Base-by-base conservation (phyloP, 257 asterid species). In the Jacaranda copaia region DNA sequence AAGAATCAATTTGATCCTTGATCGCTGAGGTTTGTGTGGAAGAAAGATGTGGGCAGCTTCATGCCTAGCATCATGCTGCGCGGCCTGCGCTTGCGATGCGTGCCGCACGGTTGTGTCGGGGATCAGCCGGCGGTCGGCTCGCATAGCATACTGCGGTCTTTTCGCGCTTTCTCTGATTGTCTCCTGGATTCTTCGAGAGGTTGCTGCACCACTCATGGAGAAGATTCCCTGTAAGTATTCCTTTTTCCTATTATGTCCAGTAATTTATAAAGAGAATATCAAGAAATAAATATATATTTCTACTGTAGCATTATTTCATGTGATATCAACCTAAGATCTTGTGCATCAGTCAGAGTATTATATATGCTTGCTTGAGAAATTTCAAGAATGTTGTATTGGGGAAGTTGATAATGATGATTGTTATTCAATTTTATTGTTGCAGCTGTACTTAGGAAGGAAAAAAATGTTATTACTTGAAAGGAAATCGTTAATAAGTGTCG, bases 31-130 rank as follows among this genome's bases (percentile, higher is more conserved):
- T 39, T 43, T 19, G 67, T 67, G 19, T 13, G 48, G 81, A 81
- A 74, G 81, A 87, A 86, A 79, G 77, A 92, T 92, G 97, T 92
- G 96, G 96, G 97, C 97, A 42, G 97, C 97, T 60, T 81, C 97
- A 12, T 92, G 97, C 83, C 89, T 92, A 16, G 96, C 97, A 38
- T 90, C 96, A 46, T 90, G 97, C 84, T 90, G 96, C 71, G 96
- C 95, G 69, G 88, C 89, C 36, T 92, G 96, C 74, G 96, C 96
- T 38, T 92, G 97, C 82, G 87, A 85, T 18, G 96, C 95, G 36
- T 92, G 96, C 85, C 88, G 87, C 62, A 70, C 93, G 63, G 95
- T 87, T 15, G 96, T 89, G 83, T 92, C 97, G 7, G 95, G 95
- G 67, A 90, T 92, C 79, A 88, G 96, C 79, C 82, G 97, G 67